Evolutionary conservation across 2,329 filamentous ascomycete species (phyloP).

Genomic region (Chrysosporium keratinophilum): DNA sequence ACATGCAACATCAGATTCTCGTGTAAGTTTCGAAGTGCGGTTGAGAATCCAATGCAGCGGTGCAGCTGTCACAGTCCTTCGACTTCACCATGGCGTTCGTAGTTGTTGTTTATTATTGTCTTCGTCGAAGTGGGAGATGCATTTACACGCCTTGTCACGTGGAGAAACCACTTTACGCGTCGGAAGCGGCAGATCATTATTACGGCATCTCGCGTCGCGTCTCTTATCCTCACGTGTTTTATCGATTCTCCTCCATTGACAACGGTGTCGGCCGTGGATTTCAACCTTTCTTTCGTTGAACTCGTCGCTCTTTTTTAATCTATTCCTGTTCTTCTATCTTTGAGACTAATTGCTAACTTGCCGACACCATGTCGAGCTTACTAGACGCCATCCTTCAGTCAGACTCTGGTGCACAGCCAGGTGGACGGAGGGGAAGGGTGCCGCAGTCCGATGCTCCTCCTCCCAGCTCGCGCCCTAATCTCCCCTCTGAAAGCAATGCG

Average conservation of each 20-base stretch:
- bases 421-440: background rate
- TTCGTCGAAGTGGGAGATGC: background rate
- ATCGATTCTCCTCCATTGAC: background rate
- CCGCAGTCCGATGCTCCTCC: conserved; percentile 26
- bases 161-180: conserved; percentile 10
- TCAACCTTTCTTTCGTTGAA: background rate
- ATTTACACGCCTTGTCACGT: background rate
- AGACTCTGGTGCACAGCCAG: background rate
- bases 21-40: too few relatives aligned
- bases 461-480: conserved; percentile 47
- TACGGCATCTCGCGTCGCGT: conserved; percentile 6
- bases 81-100: background rate
- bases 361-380: conserved; percentile 13
- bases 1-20: too few relatives aligned
- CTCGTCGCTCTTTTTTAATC: background rate
- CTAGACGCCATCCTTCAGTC: conserved; percentile 14
- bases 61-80: too few relatives aligned
- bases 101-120: too few relatives aligned
- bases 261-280: background rate
- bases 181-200: background rate
- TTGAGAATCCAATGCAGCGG: too few relatives aligned
- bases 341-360: background rate
- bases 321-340: background rate
- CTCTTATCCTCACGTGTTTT: conserved; percentile 2
- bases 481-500: conserved; percentile 41